phyloP scores from a whole-genome alignment of 1,284 basidiomycete genomes.

The Ganoderma meredithae region DNA sequence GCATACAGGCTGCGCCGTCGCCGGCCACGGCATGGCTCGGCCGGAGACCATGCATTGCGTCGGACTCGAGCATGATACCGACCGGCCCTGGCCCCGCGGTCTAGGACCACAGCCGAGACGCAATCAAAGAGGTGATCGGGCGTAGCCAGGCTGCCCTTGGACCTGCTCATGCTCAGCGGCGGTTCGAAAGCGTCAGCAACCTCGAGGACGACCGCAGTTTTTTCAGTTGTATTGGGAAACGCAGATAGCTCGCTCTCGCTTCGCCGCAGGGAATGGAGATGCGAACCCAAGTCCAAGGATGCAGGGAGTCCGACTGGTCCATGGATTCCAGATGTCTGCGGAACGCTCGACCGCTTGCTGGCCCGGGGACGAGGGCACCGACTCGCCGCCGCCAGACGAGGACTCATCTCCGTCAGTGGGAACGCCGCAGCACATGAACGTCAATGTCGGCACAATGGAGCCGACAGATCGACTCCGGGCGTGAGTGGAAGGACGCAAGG shows the following conservation, averaged over 20 bases:
- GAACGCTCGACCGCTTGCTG: slow-evolving; percentile 55
- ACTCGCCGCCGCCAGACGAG: slow-evolving; percentile 20
- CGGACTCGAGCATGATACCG: slow-evolving; percentile 36
- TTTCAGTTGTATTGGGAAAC: slow-evolving; percentile 49
- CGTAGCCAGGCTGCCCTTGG: slow-evolving; percentile 33
- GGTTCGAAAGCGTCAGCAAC: slow-evolving; percentile 34
- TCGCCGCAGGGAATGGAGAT: slow-evolving; percentile 27
- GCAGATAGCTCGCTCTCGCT: slow-evolving; percentile 44
- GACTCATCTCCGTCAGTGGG: slow-evolving; percentile 26
- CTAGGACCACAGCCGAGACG: slow-evolving; percentile 34
- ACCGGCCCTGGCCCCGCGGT: slow-evolving; percentile 33
- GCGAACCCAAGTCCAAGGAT: slow-evolving; percentile 4
- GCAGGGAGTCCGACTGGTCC: slow-evolving; percentile 28
- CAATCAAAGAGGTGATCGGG: slow-evolving; percentile 40
- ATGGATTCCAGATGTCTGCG: slow-evolving; percentile 51
- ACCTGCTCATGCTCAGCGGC: slow-evolving; percentile 22
- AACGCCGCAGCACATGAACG: slow-evolving; percentile 32
- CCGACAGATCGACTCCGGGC: slow-evolving; percentile 18
- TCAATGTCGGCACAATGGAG: slow-evolving; percentile 9
- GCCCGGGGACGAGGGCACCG: slow-evolving; percentile 36
- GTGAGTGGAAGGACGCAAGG: slow-evolving; percentile 12
- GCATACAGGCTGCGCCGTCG: slow-evolving; percentile 32
- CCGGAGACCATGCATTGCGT: slow-evolving; percentile 36
- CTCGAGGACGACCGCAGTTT: slow-evolving; percentile 42
- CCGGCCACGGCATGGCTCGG: slow-evolving; percentile 30